Conservation (phyloP, 2,329 filamentous ascomycete species). For the Sarocladium kiliense region DNA sequence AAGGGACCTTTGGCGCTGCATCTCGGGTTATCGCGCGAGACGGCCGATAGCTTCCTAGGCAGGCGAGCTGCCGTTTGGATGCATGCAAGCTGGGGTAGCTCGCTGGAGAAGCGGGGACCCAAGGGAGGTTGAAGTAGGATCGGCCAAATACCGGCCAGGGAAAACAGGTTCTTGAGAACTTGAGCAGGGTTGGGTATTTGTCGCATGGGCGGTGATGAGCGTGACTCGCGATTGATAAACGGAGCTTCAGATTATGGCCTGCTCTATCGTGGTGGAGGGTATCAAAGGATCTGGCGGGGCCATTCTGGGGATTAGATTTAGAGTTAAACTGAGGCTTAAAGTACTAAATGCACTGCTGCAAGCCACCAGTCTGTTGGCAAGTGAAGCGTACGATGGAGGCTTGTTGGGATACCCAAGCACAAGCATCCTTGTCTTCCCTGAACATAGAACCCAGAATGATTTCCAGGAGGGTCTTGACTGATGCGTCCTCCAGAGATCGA, state of each 20-base stretch:
- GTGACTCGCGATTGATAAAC: neutral
- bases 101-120: neutral
- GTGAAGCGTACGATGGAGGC: no score
- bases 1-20: neutral
- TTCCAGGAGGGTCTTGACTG: no score
- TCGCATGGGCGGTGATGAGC: no score
- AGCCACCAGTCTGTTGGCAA: no score
- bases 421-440: no score
- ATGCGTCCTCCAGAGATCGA: no score
- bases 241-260: neutral
- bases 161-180: neutral
- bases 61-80: neutral
- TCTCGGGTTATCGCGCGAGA: neutral
- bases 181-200: no score
- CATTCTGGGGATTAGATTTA: neutral
- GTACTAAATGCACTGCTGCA: neutral
- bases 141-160: neutral
- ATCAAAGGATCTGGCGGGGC: neutral
- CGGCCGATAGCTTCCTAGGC: neutral
- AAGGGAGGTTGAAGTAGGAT: neutral
- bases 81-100: conserved; percentile 1
- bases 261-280: neutral
- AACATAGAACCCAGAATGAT: no score
- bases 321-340: neutral
- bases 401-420: no score